Evolutionary conservation across 164 flowering plant genomes (phyloP).

Genomic region (Piper longum): DNA sequence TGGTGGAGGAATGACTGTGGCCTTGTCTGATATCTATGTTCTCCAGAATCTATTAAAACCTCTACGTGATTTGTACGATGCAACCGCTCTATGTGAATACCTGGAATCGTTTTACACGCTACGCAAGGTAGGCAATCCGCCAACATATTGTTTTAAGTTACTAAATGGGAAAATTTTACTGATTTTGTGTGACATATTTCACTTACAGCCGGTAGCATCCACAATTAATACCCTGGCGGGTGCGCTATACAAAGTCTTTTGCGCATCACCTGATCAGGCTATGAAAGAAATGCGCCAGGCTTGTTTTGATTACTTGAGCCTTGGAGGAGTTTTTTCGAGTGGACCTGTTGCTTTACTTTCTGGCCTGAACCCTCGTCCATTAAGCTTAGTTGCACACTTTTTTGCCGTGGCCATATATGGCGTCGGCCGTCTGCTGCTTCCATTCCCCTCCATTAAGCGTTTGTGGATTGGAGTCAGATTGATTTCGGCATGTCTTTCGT

Average conservation of each 20-base stretch:
- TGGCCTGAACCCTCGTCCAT: slow-evolving; percentile 80
- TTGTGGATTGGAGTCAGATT: slow-evolving; percentile 82
- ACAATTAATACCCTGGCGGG: slow-evolving; percentile 76
- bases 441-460: slow-evolving; percentile 75
- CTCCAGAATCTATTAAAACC: slow-evolving; percentile 74
- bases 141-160: background rate
- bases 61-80: slow-evolving; percentile 51
- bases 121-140: slow-evolving; percentile 40
- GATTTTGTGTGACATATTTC: background rate
- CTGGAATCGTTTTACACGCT: slow-evolving; percentile 72
- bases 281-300: slow-evolving; percentile 90
- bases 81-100: slow-evolving; percentile 57
- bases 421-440: slow-evolving; percentile 68
- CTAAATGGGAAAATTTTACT: background rate
- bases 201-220: slow-evolving; percentile 68
- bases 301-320: slow-evolving; percentile 75
- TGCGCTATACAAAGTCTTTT: slow-evolving; percentile 64
- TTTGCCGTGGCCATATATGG: slow-evolving; percentile 86
- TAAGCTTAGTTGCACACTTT: slow-evolving; percentile 81
- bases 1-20: slow-evolving; percentile 95
- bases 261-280: slow-evolving; percentile 82
- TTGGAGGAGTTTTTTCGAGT: slow-evolving; percentile 59
- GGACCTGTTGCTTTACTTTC: slow-evolving; percentile 81
- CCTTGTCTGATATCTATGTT: slow-evolving; percentile 75
- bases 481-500: slow-evolving; percentile 42